Conservation (phyloP, 257 asterid species). For the Lithospermum erythrorhizon region DNA sequence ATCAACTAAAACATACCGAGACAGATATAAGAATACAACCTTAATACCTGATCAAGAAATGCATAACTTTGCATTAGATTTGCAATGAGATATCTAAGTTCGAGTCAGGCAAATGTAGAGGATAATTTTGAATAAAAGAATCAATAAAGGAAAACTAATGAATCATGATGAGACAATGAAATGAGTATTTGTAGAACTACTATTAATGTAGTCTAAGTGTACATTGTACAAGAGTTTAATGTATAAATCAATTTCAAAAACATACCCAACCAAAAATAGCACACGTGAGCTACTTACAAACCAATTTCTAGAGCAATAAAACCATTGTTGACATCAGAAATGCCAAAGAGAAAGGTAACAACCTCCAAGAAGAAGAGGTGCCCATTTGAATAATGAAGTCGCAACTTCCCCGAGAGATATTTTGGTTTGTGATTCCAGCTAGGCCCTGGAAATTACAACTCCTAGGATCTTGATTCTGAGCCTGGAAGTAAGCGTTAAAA, state of each 20-base stretch:
- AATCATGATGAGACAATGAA: no score
- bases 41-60: no score
- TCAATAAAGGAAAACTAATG: no score
- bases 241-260: neutral
- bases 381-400: slow-evolving; percentile 33
- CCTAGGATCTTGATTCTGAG: slow-evolving; percentile 24
- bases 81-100: slow-evolving; percentile 16
- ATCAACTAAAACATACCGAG: no score
- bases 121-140: no score
- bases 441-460: slow-evolving; percentile 34
- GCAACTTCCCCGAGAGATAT: slow-evolving; percentile 30
- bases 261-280: neutral
- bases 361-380: slow-evolving; percentile 15
- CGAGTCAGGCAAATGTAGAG: no score
- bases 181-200: no score
- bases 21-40: no score
- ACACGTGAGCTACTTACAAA: slow-evolving; percentile 6
- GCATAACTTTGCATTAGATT: no score
- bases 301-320: slow-evolving; percentile 8
- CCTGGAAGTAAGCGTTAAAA: slow-evolving; percentile 30
- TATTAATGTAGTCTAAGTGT: neutral
- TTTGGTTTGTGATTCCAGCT: slow-evolving; percentile 23
- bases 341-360: slow-evolving; percentile 15
- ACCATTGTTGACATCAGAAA: slow-evolving; percentile 2
- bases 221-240: neutral